Evolutionary conservation across 2,329 filamentous ascomycete species (phyloP).

Genomic region (Bertia moriformis): DNA sequence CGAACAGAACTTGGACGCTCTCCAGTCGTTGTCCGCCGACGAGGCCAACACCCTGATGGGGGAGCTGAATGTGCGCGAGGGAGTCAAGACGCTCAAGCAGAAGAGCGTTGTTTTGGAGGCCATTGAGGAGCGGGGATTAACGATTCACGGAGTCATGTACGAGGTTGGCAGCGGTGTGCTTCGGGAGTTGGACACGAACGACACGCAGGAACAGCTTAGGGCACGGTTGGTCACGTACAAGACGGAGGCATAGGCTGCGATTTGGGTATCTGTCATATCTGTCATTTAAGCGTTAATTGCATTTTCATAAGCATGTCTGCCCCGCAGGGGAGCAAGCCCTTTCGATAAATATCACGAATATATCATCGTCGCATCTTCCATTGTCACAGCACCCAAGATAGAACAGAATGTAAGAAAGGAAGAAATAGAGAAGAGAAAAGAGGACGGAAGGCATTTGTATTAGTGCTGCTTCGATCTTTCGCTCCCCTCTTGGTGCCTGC

Average conservation of each 20-base stretch:
- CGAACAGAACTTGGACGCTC: slow-evolving; percentile 33
- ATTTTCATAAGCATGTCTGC: too few species aligned
- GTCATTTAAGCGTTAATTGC: too few species aligned
- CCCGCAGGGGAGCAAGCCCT: too few species aligned
- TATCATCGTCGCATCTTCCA: background rate
- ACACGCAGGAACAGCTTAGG: background rate
- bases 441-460: too few species aligned
- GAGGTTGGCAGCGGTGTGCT: slow-evolving; percentile 38
- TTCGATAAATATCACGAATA: background rate
- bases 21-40: slow-evolving; percentile 36
- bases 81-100: slow-evolving; percentile 51
- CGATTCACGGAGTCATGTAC: slow-evolving; percentile 68
- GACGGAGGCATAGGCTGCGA: background rate
- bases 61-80: slow-evolving; percentile 62
- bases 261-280: too few species aligned
- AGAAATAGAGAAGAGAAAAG: background rate
- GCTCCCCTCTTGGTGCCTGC: background rate
- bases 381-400: background rate
- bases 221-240: background rate
- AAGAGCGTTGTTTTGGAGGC: slow-evolving; percentile 59
- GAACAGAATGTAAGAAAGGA: background rate
- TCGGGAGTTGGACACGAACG: slow-evolving; percentile 23
- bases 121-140: slow-evolving; percentile 52
- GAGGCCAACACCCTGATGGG: slow-evolving; percentile 45
- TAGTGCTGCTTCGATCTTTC: too few species aligned